A percentile compares a stretch with the other conserved stretches of the same genome.
phyloP scores from a whole-genome alignment of 768 basidiomycete genomes.

The Lactarius indigo region DNA sequence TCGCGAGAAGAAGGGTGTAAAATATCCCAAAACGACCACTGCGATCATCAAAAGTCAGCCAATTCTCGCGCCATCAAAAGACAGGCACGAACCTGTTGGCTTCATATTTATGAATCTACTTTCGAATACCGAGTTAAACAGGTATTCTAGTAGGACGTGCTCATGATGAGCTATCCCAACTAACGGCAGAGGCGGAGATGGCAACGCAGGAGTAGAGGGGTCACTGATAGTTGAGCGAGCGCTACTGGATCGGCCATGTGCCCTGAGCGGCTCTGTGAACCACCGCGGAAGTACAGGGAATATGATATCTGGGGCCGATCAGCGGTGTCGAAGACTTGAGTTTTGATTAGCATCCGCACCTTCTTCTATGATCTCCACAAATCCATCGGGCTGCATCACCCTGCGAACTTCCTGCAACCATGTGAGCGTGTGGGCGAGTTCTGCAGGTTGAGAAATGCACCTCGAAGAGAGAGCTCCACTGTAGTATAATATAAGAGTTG shows the following conservation, averaged over 20 bases:
- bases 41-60: constrained; percentile 6
- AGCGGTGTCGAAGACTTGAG: background rate
- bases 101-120: constrained; percentile 28
- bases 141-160: constrained; percentile 24
- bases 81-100: constrained; percentile 25
- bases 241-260: constrained; percentile 22
- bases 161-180: constrained; percentile 19
- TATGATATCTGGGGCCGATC: constrained; percentile 50
- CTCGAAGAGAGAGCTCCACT: constrained; percentile 21
- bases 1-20: constrained; percentile 27
- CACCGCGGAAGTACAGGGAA: constrained; percentile 75
- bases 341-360: constrained; percentile 39
- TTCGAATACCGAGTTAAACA: constrained; percentile 27
- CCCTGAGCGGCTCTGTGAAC: constrained; percentile 70
- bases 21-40: constrained; percentile 26
- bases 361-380: constrained; percentile 70
- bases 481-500: constrained; percentile 46
- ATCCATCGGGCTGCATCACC: constrained; percentile 64
- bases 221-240: constrained; percentile 7
- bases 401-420: constrained; percentile 61
- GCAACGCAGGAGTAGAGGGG: constrained; percentile 1
- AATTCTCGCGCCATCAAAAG: background rate
- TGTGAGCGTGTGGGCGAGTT: constrained; percentile 29
- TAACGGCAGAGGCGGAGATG: constrained; percentile 12
- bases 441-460: constrained; percentile 1